Evolutionary conservation across 768 basidiomycete species (phyloP), one percentile per base, ranked within the genome.

Genomic region (Filobasidium floriforme): DNA sequence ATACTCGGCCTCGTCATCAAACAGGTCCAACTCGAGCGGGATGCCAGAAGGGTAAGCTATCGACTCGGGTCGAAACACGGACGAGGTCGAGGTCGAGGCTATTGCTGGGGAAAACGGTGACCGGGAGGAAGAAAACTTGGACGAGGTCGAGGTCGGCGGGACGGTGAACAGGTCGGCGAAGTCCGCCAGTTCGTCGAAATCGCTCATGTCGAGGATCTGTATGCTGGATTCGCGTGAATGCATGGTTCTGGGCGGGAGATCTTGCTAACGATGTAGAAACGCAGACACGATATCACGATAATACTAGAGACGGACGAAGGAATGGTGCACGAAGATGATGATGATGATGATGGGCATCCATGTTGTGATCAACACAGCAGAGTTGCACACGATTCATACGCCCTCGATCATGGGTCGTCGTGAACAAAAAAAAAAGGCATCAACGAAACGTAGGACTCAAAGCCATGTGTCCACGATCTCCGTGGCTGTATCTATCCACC

Each of bases 1-100:
- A 43, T 37, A 19, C 28, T 41, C 40, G 14, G 26, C 59, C 11
- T 60, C 28, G 19, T 60, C 59, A 29, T 37, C 29, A 60, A 60
- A 60, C 59, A 60, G 26, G 10, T 43, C 59, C 32, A 60, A 43
- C 29, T 60, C 59, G 4, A 60, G 10, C 59, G 59, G 59, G 59
- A 60, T 60, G 24, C 59, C 59, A 15, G 29, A 57, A 57, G 54
- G 54, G 46, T 49, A 49, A 15, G 46, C 46, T 49, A 49, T 49
- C 46, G 46, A 49, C 12, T 49, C 46, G 46, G 46, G 46, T 26
- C 54, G 54, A 24, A 51, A 18, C 19, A 51, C 46, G 5, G 46
- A 24, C 24, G 19, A 19, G 46, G 46, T 24, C 24, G 19, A 19
- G 46, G 46, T 24, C 24, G 46, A 51, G 24, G 12, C 46, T 18